phyloP scores from a whole-genome alignment of 2,329 filamentous ascomycete species.

The Aspergillus texensis region DNA sequence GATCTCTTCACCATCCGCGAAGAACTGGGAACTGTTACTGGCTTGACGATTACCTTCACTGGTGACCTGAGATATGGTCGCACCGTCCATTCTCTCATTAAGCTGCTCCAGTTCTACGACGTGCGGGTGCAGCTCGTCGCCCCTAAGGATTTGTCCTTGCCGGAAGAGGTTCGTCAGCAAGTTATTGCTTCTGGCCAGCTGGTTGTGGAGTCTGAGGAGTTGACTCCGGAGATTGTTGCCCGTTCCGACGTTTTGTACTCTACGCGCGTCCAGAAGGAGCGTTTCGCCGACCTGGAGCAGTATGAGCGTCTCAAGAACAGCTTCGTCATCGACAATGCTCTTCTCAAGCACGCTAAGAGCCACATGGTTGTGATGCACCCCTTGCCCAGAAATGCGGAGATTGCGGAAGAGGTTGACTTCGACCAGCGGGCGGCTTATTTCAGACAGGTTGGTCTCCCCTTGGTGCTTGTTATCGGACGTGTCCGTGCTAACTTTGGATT shows the following conservation, averaged over 20 bases:
- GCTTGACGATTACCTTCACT: slow-evolving; percentile 92
- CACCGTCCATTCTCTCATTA: slow-evolving; percentile 91
- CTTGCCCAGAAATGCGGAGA: slow-evolving; percentile 88
- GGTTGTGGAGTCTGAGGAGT: slow-evolving; percentile 70
- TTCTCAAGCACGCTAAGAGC: slow-evolving; percentile 86
- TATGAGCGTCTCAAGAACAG: slow-evolving; percentile 88
- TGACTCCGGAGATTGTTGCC: slow-evolving; percentile 85
- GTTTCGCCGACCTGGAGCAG: slow-evolving; percentile 77
- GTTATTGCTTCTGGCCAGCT: slow-evolving; percentile 77
- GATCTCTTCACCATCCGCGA: slow-evolving; percentile 98
- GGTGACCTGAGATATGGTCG: slow-evolving; percentile 93
- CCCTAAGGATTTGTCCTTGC: slow-evolving; percentile 76
- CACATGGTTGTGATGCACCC: slow-evolving; percentile 96
- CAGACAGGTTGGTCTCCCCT: slow-evolving; percentile 77
- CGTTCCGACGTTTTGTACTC: slow-evolving; percentile 93
- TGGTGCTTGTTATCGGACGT: background rate
- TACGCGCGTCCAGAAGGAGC: slow-evolving; percentile 94
- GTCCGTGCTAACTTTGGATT: slow-evolving; percentile 45
- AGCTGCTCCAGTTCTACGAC: slow-evolving; percentile 93
- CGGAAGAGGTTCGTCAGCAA: slow-evolving; percentile 70
- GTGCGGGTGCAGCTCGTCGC: slow-evolving; percentile 91
- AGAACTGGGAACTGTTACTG: slow-evolving; percentile 92
- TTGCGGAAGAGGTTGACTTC: slow-evolving; percentile 95
- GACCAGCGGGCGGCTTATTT: slow-evolving; percentile 97
- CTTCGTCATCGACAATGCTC: slow-evolving; percentile 87